Conservation (phyloP, 495 filamentous ascomycete species). For the Aspergillus ostianus region DNA sequence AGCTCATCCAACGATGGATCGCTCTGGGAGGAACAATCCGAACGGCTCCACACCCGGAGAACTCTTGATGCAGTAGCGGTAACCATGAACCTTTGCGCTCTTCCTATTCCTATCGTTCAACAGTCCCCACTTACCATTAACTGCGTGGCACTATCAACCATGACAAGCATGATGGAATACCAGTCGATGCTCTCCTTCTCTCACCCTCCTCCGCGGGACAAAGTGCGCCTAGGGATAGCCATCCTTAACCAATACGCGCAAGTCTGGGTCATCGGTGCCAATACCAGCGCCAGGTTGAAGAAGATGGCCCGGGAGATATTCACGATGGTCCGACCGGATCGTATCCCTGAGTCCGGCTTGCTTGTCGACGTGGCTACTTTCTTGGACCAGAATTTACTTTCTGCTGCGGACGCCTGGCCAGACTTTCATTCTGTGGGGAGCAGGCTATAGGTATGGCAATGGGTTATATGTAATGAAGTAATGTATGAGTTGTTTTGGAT, state of each 20-base stretch:
- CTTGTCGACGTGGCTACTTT: background rate
- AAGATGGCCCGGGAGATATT: background rate
- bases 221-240: background rate
- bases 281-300: background rate
- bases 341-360: background rate
- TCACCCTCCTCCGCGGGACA: background rate
- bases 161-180: background rate
- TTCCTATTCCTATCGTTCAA: background rate
- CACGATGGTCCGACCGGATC: background rate
- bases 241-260: background rate
- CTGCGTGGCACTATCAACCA: background rate
- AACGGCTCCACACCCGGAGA: background rate
- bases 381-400: background rate
- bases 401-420: background rate
- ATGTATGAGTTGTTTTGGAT: background rate
- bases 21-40: background rate
- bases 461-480: background rate
- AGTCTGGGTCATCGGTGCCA: background rate
- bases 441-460: too few species aligned
- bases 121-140: background rate
- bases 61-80: background rate
- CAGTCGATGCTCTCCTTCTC: background rate
- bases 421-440: background rate
- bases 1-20: background rate
- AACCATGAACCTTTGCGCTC: background rate